These are phyloP conservation scores for Zanthoxylum bungeanum DNA, from an alignment of 345 rosid genomes.

Conservation along the genomic window DNA sequence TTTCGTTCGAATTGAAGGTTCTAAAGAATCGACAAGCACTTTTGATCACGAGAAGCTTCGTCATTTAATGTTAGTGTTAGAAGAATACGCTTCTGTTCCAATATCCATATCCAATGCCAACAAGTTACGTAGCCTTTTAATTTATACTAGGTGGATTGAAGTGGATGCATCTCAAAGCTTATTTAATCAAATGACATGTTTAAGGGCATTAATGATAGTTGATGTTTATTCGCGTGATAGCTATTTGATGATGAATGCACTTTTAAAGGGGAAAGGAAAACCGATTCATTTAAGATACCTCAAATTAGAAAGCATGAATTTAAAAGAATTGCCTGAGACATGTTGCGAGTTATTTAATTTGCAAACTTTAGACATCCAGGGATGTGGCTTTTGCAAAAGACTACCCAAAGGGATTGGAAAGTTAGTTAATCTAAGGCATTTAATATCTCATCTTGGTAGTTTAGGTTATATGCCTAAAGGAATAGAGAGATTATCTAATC, in stretches of 20 bases:
- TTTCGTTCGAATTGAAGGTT: not conserved
- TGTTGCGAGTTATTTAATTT: conserved; percentile 10
- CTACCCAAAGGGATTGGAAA: conserved; percentile 16
- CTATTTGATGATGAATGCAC: too few relatives aligned
- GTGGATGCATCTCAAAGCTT: not conserved
- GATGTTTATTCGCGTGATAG: too few relatives aligned
- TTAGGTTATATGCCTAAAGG: not conserved
- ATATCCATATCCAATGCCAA: not conserved
- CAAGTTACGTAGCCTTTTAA: not conserved
- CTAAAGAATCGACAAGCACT: not conserved
- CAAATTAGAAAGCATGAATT: not conserved
- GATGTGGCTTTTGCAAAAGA: not conserved
- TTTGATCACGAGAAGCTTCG: not conserved
- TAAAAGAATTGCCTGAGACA: conserved; percentile 12
- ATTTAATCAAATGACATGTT: not conserved
- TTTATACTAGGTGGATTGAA: not conserved
- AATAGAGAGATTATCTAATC: not conserved
- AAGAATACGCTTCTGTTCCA: not conserved
- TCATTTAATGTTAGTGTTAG: not conserved
- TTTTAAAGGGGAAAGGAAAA: not conserved
- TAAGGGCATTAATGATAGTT: not conserved
- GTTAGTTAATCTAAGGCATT: not conserved
- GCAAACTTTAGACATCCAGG: not conserved
- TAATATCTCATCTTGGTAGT: not conserved
- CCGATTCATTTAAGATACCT: not conserved